phyloP scores from a whole-genome alignment of 208 protist genomes.

The Angomonas ambiguus region DNA sequence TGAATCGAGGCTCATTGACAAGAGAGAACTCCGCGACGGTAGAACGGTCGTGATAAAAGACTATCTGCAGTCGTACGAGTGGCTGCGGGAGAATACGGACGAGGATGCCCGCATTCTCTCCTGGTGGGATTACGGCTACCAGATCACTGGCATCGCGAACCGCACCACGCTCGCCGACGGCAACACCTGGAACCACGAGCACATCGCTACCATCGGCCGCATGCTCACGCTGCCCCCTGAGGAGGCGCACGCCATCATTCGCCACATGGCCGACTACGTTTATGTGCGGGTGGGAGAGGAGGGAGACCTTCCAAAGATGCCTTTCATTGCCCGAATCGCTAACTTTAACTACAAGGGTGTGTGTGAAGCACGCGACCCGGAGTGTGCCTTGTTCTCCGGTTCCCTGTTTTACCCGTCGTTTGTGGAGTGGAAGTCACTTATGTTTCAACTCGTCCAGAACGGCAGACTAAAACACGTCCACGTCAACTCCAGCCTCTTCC shows the following conservation, averaged over 20 bases:
- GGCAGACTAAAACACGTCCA: background rate
- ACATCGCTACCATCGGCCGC: slow-evolving; percentile 97
- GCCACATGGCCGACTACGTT: slow-evolving; percentile 96
- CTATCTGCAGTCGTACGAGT: slow-evolving; percentile 74
- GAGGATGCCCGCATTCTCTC: slow-evolving; percentile 92
- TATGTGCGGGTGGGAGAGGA: slow-evolving; percentile 45
- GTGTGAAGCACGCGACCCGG: slow-evolving; percentile 45
- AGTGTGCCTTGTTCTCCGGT: slow-evolving; percentile 35
- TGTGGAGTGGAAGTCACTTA: slow-evolving; percentile 41
- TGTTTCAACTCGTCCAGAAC: slow-evolving; percentile 48
- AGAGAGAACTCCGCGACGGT: background rate
- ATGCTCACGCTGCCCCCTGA: slow-evolving; percentile 82
- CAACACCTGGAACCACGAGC: slow-evolving; percentile 99
- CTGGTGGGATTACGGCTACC: slow-evolving; percentile 99
- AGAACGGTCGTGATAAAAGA: background rate
- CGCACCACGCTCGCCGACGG: slow-evolving; percentile 97
- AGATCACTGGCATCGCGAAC: slow-evolving; percentile 96
- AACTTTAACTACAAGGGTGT: slow-evolving; percentile 76
- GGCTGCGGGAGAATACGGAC: slow-evolving; percentile 94
- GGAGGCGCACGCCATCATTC: slow-evolving; percentile 89
- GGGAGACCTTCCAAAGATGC: slow-evolving; percentile 60
- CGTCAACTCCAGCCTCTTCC: slow-evolving; percentile 27
- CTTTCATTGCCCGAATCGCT: slow-evolving; percentile 57
- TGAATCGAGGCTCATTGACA: background rate
- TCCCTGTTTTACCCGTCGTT: slow-evolving; percentile 24